Evolutionary conservation across 495 filamentous ascomycete genomes (phyloP), one percentile per base, ranked within the genome.

Genomic region (Penicillium verhagenii): DNA sequence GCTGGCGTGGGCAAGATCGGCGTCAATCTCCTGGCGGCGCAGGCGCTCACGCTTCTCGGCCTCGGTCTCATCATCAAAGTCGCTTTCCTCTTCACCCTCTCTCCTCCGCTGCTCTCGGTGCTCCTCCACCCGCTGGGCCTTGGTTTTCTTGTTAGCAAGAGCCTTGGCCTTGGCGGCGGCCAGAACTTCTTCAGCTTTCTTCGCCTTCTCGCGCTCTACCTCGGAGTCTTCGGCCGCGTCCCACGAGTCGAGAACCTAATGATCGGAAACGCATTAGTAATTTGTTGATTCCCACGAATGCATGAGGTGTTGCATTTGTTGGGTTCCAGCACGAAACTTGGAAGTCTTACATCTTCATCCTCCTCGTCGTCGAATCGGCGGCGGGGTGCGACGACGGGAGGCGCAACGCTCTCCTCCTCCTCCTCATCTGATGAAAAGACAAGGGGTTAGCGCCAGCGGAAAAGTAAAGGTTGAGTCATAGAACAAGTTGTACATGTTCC

Each of bases 151-250:
- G 57, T 88, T 89, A 26, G 92, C 92, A 38, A 89, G 89, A n/a
- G 92, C 92, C 66, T 91, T 90, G 46, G 89, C 89, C 1, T 92
- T 89, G 28, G 89, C 91, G 70, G 93, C 95, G 46, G 91, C 93
- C 69, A 91, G 92, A 56, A 83, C 85, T 64, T 91, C 92, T 8
- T 83, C 90, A 14, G 85, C 91, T 73, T 89, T 89, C 74, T 88
- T 90, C 20, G 83, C 89, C 79, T 96, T 97, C 72, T 96, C 92
- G 58, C 90, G 89, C 77, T 99, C 95, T 48, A 86, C 92, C 64
- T 99, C 95, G 47, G 90, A 95, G 76, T 99, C 95, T 64, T 97
- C 94, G 53, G 89, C 94, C 37, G 91, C 93, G 60, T 96, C 92
- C 95, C 95, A 99, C 19, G 91, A 93, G 42, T 99, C 95, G 53